phyloP scores from a whole-genome alignment of 73 alveolate species.

The Paramecium pentaurelia region DNA sequence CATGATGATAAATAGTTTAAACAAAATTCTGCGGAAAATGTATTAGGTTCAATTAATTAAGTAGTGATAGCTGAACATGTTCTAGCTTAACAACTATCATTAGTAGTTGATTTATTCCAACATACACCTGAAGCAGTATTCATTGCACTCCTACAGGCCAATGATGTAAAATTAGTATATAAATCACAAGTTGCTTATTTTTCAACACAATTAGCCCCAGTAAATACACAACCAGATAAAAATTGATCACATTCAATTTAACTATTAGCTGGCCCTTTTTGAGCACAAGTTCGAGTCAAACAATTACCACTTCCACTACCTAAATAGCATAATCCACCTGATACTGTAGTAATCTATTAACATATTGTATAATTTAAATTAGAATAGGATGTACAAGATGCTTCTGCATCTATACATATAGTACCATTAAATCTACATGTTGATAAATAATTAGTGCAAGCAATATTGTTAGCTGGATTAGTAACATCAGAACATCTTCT shows the following conservation, averaged over 20 bases:
- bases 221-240: background rate
- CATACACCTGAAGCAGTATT: background rate
- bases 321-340: background rate
- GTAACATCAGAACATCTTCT: background rate
- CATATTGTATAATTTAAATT: background rate
- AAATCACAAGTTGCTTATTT: background rate
- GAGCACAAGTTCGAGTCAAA: background rate
- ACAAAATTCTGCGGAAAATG: background rate
- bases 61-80: background rate
- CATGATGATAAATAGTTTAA: background rate
- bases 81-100: background rate
- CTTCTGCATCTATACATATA: background rate
- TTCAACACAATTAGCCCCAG: background rate
- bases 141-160: background rate
- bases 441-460: constrained; percentile 15
- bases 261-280: background rate
- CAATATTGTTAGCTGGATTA: background rate
- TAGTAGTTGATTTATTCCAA: background rate
- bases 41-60: background rate
- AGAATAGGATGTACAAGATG: background rate
- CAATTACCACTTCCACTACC: background rate
- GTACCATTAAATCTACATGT: constrained; percentile 42
- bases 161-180: background rate
- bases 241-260: background rate
- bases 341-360: background rate